These are phyloP conservation scores for Cercospora beticola DNA, from an alignment of 2,329 filamentous ascomycete species.

Conservation along the genomic window DNA sequence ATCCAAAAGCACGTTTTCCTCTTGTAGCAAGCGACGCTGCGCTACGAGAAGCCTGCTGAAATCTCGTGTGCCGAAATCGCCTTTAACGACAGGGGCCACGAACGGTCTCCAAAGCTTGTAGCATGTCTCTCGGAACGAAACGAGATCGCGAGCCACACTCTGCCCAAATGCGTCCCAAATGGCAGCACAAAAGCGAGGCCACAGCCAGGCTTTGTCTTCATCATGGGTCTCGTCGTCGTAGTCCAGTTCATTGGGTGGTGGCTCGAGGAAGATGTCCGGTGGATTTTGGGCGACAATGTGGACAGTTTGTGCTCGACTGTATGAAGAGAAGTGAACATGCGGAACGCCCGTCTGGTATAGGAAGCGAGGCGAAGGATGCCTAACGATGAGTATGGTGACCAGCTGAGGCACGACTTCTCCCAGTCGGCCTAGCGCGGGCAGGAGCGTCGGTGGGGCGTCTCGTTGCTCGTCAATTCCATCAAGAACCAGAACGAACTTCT, in stretches of 20 bases:
- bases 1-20: constrained; percentile 68
- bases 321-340: constrained; percentile 80
- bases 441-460: constrained; percentile 73
- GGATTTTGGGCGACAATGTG: constrained; percentile 66
- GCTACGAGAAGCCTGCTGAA: constrained; percentile 80
- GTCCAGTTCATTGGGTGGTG: constrained; percentile 42
- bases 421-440: constrained; percentile 77
- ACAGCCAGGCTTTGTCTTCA: constrained; percentile 67
- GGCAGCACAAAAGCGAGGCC: constrained; percentile 76
- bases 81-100: constrained; percentile 70
- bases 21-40: constrained; percentile 67
- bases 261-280: constrained; percentile 47
- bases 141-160: constrained; percentile 75
- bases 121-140: constrained; percentile 69
- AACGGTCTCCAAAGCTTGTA: constrained; percentile 81
- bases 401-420: constrained; percentile 78
- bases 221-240: constrained; percentile 49
- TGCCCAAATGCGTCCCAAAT: constrained; percentile 85
- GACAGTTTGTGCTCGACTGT: constrained; percentile 76
- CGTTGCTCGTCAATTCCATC: constrained; percentile 84
- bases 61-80: constrained; percentile 73
- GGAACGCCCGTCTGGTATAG: constrained; percentile 70
- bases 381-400: constrained; percentile 74
- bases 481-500: constrained; percentile 76
- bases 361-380: constrained; percentile 65